Conservation (phyloP, 495 filamentous ascomycete species). For the Friedmanniomyces endolithicus region DNA sequence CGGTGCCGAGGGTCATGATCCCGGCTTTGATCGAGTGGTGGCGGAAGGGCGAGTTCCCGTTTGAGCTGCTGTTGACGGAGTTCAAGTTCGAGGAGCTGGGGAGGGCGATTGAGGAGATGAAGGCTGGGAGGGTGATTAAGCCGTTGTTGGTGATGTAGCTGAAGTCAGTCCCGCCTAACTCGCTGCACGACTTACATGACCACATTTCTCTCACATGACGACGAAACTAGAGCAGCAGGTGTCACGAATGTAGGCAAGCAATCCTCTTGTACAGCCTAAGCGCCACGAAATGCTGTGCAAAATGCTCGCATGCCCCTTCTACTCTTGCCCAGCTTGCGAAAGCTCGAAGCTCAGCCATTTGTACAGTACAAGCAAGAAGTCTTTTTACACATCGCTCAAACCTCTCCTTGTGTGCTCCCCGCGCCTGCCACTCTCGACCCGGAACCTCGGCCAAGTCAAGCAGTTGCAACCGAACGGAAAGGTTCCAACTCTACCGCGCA, state of each 20-base stretch:
- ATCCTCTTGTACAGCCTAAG: not conserved
- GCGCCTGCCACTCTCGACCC: not conserved
- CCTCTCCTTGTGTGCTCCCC: not conserved
- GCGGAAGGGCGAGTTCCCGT: slow-evolving; percentile 10
- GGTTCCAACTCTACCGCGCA: slow-evolving; percentile 22
- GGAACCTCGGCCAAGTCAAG: not conserved
- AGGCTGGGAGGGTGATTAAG: slow-evolving; percentile 13
- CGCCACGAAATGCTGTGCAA: slow-evolving; percentile 2
- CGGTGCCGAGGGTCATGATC: slow-evolving; percentile 11
- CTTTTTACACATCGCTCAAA: not conserved
- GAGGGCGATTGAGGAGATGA: slow-evolving; percentile 6
- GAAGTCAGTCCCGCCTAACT: too few relatives aligned
- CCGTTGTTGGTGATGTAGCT: slow-evolving; percentile 6
- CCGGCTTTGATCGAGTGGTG: slow-evolving; percentile 13
- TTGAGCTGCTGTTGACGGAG: slow-evolving; percentile 10
- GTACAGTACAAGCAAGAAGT: not conserved
- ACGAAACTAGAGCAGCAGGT: too few relatives aligned
- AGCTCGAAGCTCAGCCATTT: not conserved
- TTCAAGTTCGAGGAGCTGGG: slow-evolving; percentile 12
- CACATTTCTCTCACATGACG: too few relatives aligned
- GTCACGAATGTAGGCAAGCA: too few relatives aligned
- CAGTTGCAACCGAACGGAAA: too few relatives aligned
- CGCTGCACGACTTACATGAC: too few relatives aligned
- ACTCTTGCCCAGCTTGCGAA: not conserved
- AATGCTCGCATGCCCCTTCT: slow-evolving; percentile 3